Evolutionary conservation across 202 grass and related monocot species (phyloP), one percentile per base, ranked within the genome.

Genomic region (Digitaria exilis): DNA sequence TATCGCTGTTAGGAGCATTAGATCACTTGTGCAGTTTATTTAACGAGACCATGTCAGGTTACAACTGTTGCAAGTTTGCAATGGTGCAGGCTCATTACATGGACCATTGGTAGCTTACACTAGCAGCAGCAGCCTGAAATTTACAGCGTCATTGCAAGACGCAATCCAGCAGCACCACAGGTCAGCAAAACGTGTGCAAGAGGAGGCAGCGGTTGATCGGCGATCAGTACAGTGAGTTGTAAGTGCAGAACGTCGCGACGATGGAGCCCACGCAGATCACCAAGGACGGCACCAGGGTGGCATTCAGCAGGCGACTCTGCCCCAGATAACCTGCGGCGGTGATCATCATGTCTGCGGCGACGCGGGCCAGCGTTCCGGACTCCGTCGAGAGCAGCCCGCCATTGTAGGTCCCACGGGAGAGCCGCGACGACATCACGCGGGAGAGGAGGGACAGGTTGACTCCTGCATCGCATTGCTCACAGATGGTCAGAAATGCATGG

Each of bases 391-490:
- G 85, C 74, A 95, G 85, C 5, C 96, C 89, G 39, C 96, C 93
- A 65, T 95, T 98, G 84, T 89, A 98, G 65, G 96, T 98, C 24
- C 96, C 96, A 5, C 85, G 81, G 25, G 93, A 90, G 15, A 94
- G 91, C 88, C 87, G 76, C n/a, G 89, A 98, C 12, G 96, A 96
- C 96, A 98, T 98, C 16, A 98, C 93, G 52, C 87, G 83, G 31
- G 96, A 98, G 5, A 98, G 90, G 65, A 98, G 91, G 42, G 96
- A 95, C 43, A 98, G 49, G 83, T 98, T 98, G 0, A 98, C 91
- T 61, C 93, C 92, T 98, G 89, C 74, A 83, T 73, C 54, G 73
- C 22, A 21, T 41, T 77, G 58, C 34, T 49, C 76, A 67, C 9
- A 34, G 2, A 8, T 6, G 21, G 16, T 82, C 6, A 67, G 41